Conservation (phyloP, 1,284 basidiomycete genomes). For the Meira nashicola region DNA sequence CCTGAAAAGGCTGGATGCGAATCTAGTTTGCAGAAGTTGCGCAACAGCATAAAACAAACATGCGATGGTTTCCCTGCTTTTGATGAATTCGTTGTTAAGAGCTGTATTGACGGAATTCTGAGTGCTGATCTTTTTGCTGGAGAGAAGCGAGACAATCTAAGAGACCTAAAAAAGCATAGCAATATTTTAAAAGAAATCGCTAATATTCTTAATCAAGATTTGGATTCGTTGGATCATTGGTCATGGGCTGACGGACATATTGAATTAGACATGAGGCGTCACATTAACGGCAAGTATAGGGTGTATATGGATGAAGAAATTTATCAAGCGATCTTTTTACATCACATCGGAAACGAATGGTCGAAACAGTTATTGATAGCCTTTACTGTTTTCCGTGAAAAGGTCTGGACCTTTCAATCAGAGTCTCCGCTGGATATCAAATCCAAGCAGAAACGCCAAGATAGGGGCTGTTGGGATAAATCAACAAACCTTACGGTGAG, state of each 20-base stretch:
- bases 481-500: too few relatives aligned
- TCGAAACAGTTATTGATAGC: neutral
- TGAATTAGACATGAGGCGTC: neutral
- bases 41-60: neutral
- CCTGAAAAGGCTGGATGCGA: neutral
- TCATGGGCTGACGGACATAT: neutral
- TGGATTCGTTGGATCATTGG: neutral
- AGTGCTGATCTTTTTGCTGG: neutral
- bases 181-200: neutral
- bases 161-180: neutral
- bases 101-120: neutral
- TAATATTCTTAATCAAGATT: neutral
- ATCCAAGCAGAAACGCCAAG: too few relatives aligned
- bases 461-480: too few relatives aligned
- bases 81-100: neutral
- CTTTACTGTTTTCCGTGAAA: neutral
- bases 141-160: neutral
- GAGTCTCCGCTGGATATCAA: too few relatives aligned
- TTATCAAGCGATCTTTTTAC: neutral
- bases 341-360: neutral
- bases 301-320: conserved; percentile 4
- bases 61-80: neutral
- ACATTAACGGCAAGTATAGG: neutral
- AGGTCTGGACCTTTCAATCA: neutral
- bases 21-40: neutral